phyloP scores from a whole-genome alignment of 208 protist genomes.

The Acanthamoeba rhysodes region DNA sequence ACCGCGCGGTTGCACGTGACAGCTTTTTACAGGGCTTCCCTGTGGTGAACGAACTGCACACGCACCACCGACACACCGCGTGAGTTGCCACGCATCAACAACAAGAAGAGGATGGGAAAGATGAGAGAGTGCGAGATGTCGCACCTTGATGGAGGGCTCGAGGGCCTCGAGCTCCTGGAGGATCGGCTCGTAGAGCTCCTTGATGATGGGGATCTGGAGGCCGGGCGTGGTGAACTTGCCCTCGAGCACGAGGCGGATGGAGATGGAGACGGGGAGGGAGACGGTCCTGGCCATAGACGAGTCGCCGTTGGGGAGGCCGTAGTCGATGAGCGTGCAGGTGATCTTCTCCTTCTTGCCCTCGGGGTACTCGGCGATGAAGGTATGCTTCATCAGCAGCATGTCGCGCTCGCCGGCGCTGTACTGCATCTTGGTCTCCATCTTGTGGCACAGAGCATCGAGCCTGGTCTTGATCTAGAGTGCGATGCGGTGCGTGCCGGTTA shows the following conservation, averaged over 20 bases:
- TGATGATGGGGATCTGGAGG: constrained; percentile 63
- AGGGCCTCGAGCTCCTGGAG: constrained; percentile 70
- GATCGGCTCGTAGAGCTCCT: constrained; percentile 75
- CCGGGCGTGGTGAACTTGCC: constrained; percentile 64
- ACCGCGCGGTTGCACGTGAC: neutral
- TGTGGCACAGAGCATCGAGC: constrained; percentile 67
- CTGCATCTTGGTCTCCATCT: constrained; percentile 68
- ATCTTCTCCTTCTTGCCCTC: constrained; percentile 73
- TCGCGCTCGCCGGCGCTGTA: constrained; percentile 68
- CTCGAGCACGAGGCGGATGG: constrained; percentile 71
- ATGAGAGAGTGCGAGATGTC: neutral
- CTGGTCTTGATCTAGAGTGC: constrained; percentile 48
- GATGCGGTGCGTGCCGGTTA: neutral
- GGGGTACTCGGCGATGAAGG: constrained; percentile 68
- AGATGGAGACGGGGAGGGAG: constrained; percentile 64
- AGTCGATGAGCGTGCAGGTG: constrained; percentile 74
- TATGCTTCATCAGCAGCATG: constrained; percentile 75
- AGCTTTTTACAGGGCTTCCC: neutral
- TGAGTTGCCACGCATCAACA: too few species aligned
- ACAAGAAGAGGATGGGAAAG: neutral
- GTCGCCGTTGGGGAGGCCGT: constrained; percentile 65
- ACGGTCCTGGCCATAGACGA: constrained; percentile 70
- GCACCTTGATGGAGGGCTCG: constrained; percentile 35
- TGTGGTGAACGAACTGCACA: constrained; percentile 41
- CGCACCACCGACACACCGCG: neutral